phyloP scores from a whole-genome alignment of 768 basidiomycete genomes.

The Tylopilus felleus region DNA sequence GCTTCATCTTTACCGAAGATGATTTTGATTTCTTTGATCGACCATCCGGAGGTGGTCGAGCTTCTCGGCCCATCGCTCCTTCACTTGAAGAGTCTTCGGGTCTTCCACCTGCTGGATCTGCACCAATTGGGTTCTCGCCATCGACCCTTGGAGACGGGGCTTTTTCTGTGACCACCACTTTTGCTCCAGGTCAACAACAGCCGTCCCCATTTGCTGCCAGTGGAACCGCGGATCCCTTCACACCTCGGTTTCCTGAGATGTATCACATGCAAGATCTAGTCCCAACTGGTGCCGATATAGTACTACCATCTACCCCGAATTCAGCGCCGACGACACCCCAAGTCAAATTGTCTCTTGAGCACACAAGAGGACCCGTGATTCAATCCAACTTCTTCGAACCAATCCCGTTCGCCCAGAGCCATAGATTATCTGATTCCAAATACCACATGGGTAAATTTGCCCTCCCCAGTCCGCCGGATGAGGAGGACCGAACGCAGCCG shows the following conservation, averaged over 20 bases:
- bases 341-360: slow-evolving; percentile 41
- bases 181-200: slow-evolving; percentile 30
- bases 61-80: slow-evolving; percentile 16
- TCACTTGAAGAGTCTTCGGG: slow-evolving; percentile 21
- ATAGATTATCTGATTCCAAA: slow-evolving; percentile 67
- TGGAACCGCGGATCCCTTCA: slow-evolving; percentile 19
- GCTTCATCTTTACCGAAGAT: slow-evolving; percentile 68
- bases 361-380: slow-evolving; percentile 14
- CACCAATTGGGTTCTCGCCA: slow-evolving; percentile 35
- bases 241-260: slow-evolving; percentile 21
- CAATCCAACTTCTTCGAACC: slow-evolving; percentile 55
- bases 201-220: slow-evolving; percentile 29
- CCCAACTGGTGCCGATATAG: slow-evolving; percentile 37
- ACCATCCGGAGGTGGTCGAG: slow-evolving; percentile 35
- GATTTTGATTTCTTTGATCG: slow-evolving; percentile 87
- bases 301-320: slow-evolving; percentile 48
- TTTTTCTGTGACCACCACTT: slow-evolving; percentile 18
- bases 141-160: slow-evolving; percentile 29
- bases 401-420: slow-evolving; percentile 66
- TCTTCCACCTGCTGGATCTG: slow-evolving; percentile 33
- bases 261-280: slow-evolving; percentile 27
- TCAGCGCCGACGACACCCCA: slow-evolving; percentile 53
- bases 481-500: slow-evolving; percentile 37
- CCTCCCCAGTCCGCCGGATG: slow-evolving; percentile 60
- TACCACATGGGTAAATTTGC: slow-evolving; percentile 72